Evolutionary conservation across 2,329 filamentous ascomycete genomes (phyloP).

Genomic region (Aspergillus fischeri): DNA sequence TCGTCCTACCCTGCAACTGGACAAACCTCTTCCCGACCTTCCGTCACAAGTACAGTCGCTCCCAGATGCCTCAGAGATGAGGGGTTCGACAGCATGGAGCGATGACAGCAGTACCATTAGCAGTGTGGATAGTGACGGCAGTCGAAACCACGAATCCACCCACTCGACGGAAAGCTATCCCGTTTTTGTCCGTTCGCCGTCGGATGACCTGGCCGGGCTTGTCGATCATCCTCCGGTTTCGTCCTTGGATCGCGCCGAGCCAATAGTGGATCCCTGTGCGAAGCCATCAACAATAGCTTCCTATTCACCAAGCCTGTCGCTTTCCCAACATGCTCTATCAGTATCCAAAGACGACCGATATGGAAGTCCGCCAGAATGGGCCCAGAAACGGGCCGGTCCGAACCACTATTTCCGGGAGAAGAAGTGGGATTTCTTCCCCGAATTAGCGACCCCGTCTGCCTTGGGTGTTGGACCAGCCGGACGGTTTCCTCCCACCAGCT

Average conservation of each 20-base stretch:
- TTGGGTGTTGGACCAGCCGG: slow-evolving; percentile 7
- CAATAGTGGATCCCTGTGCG: slow-evolving; percentile 6
- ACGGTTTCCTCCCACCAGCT: slow-evolving; percentile 8
- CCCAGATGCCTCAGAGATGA: slow-evolving; percentile 15
- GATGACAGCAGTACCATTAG: slow-evolving; percentile 26
- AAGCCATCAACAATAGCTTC: slow-evolving; percentile 6
- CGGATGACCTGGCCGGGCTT: slow-evolving; percentile 25
- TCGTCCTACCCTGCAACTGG: slow-evolving; percentile 20
- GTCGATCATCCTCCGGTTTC: slow-evolving; percentile 22
- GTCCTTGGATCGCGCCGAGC: slow-evolving; percentile 5
- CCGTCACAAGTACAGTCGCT: slow-evolving; percentile 22
- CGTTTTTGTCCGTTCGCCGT: slow-evolving; percentile 27
- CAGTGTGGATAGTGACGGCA: slow-evolving; percentile 16
- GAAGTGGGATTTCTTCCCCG: slow-evolving; percentile 41
- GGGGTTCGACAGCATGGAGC: slow-evolving; percentile 26
- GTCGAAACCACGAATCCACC: slow-evolving; percentile 16
- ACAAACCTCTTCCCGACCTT: slow-evolving; percentile 32
- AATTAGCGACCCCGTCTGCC: slow-evolving; percentile 30
- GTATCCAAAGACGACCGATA: slow-evolving; percentile 23
- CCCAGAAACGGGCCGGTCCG: slow-evolving; percentile 17
- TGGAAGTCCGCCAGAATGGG: slow-evolving; percentile 19
- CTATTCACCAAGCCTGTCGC: slow-evolving; percentile 2
- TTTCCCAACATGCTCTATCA: slow-evolving; percentile 15
- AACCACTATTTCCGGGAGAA: slow-evolving; percentile 39
- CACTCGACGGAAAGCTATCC: slow-evolving; percentile 28